These are phyloP conservation scores for Neopestalotiopsis rosae DNA, from an alignment of 2,329 filamentous ascomycete genomes.

Conservation along the genomic window DNA sequence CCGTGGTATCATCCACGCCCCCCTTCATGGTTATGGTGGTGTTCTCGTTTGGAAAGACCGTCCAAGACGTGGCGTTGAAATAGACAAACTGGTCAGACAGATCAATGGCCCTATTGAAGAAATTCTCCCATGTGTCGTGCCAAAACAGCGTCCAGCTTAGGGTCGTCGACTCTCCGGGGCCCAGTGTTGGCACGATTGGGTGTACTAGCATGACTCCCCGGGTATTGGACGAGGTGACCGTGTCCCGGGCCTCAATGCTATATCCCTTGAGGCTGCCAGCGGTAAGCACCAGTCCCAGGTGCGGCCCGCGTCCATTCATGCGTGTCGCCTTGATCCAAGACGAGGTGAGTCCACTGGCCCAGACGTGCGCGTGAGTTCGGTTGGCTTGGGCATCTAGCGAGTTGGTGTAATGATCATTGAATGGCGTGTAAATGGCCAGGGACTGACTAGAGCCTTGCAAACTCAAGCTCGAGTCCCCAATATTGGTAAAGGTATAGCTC, in stretches of 20 bases:
- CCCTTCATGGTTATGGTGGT: background rate
- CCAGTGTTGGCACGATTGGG: background rate
- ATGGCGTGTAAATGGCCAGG: background rate
- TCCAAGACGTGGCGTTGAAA: background rate
- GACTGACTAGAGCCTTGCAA: background rate
- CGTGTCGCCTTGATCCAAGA: background rate
- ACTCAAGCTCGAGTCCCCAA: background rate
- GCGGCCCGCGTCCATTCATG: background rate
- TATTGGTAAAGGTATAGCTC: background rate
- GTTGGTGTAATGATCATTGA: background rate
- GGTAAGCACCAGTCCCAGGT: background rate
- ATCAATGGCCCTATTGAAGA: background rate
- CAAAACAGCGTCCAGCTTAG: background rate
- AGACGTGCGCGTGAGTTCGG: background rate
- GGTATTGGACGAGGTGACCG: background rate
- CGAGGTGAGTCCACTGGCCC: background rate
- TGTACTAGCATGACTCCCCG: background rate
- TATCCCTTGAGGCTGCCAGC: background rate
- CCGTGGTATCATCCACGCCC: background rate
- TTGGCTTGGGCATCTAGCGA: background rate
- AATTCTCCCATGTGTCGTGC: background rate
- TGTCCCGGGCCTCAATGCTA: background rate
- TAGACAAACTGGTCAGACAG: conserved; percentile 2
- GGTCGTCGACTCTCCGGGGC: background rate
- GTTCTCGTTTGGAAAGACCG: background rate